These are phyloP conservation scores for Arachnopeziza araneosa DNA, from an alignment of 2,329 filamentous ascomycete genomes.

Conservation along the genomic window DNA sequence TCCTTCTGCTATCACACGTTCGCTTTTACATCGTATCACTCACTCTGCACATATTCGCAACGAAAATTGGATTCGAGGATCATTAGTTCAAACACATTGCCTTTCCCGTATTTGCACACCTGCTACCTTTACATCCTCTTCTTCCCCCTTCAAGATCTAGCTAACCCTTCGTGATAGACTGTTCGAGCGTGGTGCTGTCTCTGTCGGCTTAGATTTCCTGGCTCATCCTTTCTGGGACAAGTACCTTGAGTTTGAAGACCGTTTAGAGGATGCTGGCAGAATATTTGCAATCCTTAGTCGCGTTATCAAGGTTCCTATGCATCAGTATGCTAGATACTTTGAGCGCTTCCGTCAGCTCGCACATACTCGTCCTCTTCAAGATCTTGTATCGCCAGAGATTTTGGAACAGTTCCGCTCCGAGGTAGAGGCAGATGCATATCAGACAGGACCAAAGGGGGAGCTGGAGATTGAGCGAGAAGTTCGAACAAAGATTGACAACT, in stretches of 20 bases:
- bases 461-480: constrained; percentile 80
- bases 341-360: constrained; percentile 80
- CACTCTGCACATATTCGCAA: constrained; percentile 32
- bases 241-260: constrained; percentile 95
- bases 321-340: constrained; percentile 93
- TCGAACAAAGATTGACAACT: constrained; percentile 69
- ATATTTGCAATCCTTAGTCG: constrained; percentile 80
- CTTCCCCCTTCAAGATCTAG: constrained; percentile 10
- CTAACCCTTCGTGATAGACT: constrained; percentile 51
- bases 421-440: constrained; percentile 53
- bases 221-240: constrained; percentile 98
- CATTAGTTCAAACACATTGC: constrained; percentile 48
- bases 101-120: constrained; percentile 58
- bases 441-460: constrained; percentile 54
- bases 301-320: constrained; percentile 85
- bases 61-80: constrained; percentile 40
- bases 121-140: constrained; percentile 33
- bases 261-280: constrained; percentile 74
- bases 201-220: constrained; percentile 87
- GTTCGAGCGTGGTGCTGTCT: constrained; percentile 82
- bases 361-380: constrained; percentile 63
- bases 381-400: constrained; percentile 64
- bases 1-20: constrained; percentile 42
- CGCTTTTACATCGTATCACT: constrained; percentile 36
- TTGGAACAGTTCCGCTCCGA: constrained; percentile 66